These are phyloP conservation scores for Trichoderma afroharzianum DNA, from an alignment of 2,329 filamentous ascomycete genomes.

Conservation along the genomic window DNA sequence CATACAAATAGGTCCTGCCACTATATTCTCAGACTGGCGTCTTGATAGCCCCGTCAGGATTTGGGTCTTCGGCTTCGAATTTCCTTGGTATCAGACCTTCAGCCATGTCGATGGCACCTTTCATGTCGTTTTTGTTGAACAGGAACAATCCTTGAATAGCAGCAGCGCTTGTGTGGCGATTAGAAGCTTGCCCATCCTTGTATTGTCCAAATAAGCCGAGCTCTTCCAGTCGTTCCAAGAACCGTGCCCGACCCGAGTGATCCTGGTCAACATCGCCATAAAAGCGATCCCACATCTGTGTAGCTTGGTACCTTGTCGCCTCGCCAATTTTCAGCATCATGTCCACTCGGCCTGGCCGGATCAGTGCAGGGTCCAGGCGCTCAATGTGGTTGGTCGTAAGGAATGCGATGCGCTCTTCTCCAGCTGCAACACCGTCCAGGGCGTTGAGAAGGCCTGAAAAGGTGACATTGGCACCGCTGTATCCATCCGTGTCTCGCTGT, in stretches of 20 bases:
- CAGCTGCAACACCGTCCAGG: constrained; percentile 86
- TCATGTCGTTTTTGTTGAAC: constrained; percentile 88
- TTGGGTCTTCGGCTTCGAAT: constrained; percentile 46
- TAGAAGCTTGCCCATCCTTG: constrained; percentile 43
- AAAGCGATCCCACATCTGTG: constrained; percentile 88
- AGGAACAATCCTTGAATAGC: constrained; percentile 91
- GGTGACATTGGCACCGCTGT: constrained; percentile 82
- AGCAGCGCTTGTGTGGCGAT: constrained; percentile 72
- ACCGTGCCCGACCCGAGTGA: constrained; percentile 60
- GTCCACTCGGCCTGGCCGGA: constrained; percentile 88
- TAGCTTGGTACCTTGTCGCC: constrained; percentile 80
- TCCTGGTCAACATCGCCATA: constrained; percentile 76
- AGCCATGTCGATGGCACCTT: constrained; percentile 79
- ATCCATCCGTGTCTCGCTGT: constrained; percentile 75
- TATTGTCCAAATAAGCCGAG: constrained; percentile 66
- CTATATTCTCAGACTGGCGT: constrained; percentile 33
- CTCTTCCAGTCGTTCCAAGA: constrained; percentile 66
- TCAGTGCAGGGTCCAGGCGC: constrained; percentile 80
- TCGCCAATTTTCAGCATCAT: constrained; percentile 89
- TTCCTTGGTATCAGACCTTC: constrained; percentile 60
- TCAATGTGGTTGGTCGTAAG: constrained; percentile 94
- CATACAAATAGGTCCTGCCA: not conserved
- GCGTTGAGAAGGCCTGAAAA: constrained; percentile 88
- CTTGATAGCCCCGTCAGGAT: constrained; percentile 39
- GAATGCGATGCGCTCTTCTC: constrained; percentile 91